These are phyloP conservation scores for Larix sibirica DNA, from an alignment of 83 land plant species.

Conservation along the genomic window DNA sequence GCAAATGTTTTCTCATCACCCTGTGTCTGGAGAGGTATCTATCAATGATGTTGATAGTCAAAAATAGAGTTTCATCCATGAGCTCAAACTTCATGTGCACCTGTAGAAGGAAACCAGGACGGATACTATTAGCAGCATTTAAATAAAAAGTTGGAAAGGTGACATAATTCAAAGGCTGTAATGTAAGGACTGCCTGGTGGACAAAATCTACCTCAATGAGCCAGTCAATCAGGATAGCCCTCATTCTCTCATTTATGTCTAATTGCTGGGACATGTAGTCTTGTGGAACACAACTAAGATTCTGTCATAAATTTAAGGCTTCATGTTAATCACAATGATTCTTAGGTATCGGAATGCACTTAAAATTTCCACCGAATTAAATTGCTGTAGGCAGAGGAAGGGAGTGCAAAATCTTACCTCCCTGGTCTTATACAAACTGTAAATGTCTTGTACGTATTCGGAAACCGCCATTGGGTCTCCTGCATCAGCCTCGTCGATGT, in stretches of 20 bases:
- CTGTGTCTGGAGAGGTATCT: constrained; percentile 56
- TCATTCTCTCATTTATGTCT: constrained; percentile 90
- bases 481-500: constrained; percentile 50
- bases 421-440: constrained; percentile 36
- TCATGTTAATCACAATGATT: neutral
- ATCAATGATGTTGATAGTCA: constrained; percentile 84
- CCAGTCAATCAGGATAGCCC: constrained; percentile 89
- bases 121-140: neutral
- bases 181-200: no score
- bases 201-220: constrained; percentile 64
- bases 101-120: constrained; percentile 20
- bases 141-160: neutral
- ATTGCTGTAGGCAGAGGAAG: neutral
- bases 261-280: constrained; percentile 71
- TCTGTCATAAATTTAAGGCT: constrained; percentile 26
- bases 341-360: neutral
- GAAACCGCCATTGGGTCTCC: constrained; percentile 60
- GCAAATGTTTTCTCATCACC: constrained; percentile 80
- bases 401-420: constrained; percentile 38
- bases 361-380: neutral
- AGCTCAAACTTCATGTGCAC: constrained; percentile 91
- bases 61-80: constrained; percentile 81
- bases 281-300: constrained; percentile 58
- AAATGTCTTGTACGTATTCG: constrained; percentile 73
- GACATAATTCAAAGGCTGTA: neutral